Evolutionary conservation across 805 yeast species (phyloP).

Genomic region (Millerozyma miso): DNA sequence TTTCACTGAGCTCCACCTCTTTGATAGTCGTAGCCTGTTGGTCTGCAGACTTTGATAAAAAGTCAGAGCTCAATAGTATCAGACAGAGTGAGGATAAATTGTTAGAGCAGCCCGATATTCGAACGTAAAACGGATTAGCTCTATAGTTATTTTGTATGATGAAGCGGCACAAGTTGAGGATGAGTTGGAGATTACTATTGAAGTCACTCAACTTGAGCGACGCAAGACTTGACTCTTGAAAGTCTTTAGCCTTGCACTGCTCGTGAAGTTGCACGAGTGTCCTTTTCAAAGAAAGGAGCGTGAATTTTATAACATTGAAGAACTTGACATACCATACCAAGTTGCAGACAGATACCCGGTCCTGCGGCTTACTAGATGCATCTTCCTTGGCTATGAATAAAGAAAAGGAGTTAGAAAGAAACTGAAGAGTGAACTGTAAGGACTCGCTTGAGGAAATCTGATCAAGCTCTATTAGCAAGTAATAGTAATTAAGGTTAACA

Average conservation of each 20-base stretch:
- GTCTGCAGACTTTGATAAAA: conserved; percentile 1
- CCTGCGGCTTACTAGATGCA: conserved; percentile 8
- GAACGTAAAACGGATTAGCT: background rate
- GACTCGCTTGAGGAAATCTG: conserved; percentile 35
- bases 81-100: conserved; percentile 2
- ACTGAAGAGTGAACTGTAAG: conserved; percentile 39
- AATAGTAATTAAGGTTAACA: conserved; percentile 36
- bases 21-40: background rate
- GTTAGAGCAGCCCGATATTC: background rate
- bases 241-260: conserved; percentile 2
- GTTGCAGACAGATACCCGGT: conserved; percentile 16
- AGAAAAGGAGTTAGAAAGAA: conserved; percentile 36
- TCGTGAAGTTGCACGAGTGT: conserved; percentile 5
- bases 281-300: conserved; percentile 16
- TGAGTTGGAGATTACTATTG: conserved; percentile 29
- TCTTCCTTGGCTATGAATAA: conserved; percentile 23
- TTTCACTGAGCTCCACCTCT: background rate
- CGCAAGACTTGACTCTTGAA: conserved; percentile 11
- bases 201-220: conserved; percentile 26
- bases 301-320: conserved; percentile 33
- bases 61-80: conserved; percentile 3
- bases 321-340: conserved; percentile 34
- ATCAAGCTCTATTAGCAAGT: conserved; percentile 37
- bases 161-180: conserved; percentile 29
- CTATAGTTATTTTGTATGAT: background rate